phyloP scores from a whole-genome alignment of 805 yeast genomes.

The Lachancea nothofagi region DNA sequence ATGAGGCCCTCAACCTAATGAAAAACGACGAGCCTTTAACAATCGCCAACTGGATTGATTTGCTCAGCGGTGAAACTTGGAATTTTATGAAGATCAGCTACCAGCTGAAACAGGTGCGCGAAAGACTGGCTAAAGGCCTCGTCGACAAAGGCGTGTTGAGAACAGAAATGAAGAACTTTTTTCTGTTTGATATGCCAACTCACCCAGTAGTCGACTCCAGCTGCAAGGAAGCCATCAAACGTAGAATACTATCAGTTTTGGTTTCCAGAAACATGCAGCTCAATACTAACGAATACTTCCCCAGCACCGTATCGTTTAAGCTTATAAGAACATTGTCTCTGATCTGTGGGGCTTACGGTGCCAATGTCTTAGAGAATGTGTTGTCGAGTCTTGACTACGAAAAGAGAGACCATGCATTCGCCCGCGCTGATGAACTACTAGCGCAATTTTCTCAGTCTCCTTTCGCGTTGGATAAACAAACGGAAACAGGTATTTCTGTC shows the following conservation, averaged over 20 bases:
- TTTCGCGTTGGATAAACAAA: constrained; percentile 49
- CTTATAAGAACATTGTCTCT: constrained; percentile 74
- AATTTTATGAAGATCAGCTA: constrained; percentile 88
- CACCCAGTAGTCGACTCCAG: constrained; percentile 88
- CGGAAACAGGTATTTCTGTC: constrained; percentile 64
- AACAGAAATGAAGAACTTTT: constrained; percentile 91
- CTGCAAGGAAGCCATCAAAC: constrained; percentile 75
- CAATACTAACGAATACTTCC: constrained; percentile 57
- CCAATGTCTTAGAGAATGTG: constrained; percentile 91
- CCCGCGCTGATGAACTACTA: constrained; percentile 88
- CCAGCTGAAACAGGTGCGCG: constrained; percentile 96
- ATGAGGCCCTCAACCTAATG: constrained; percentile 89
- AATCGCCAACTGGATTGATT: constrained; percentile 88
- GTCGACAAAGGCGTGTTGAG: constrained; percentile 95
- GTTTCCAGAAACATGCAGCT: constrained; percentile 64
- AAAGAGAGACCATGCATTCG: constrained; percentile 85
- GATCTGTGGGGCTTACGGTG: constrained; percentile 89
- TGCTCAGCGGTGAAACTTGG: constrained; percentile 95
- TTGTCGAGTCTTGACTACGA: constrained; percentile 72
- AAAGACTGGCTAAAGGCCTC: constrained; percentile 89
- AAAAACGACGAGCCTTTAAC: constrained; percentile 75
- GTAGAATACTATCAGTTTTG: constrained; percentile 64
- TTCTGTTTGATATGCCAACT: constrained; percentile 96
- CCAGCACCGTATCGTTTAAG: constrained; percentile 60
- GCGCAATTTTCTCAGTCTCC: constrained; percentile 82